These are phyloP conservation scores for Vachellia pachyceras DNA, from an alignment of 306 rosid genomes.

Conservation along the genomic window DNA sequence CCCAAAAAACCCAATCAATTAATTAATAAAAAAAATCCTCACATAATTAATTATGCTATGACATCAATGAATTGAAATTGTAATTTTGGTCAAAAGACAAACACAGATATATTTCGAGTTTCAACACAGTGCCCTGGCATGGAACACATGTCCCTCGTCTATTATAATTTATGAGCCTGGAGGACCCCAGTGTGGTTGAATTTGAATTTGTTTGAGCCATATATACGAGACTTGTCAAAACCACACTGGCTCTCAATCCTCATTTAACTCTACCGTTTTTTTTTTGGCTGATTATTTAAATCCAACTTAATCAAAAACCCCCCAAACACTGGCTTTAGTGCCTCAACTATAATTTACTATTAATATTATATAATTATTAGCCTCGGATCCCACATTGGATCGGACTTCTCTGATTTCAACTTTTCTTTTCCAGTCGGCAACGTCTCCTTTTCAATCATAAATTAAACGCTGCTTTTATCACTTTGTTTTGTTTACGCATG, in stretches of 20 bases:
- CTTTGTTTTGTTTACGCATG: background rate
- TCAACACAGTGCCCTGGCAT: background rate
- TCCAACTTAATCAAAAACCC: background rate
- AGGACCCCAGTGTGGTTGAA: constrained; percentile 22
- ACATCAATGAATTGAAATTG: background rate
- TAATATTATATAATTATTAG: background rate
- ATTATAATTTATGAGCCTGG: background rate
- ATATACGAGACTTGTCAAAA: background rate
- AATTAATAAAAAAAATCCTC: background rate
- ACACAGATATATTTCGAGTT: background rate
- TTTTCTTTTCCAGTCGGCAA: constrained; percentile 40
- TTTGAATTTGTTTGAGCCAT: background rate
- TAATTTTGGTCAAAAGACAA: background rate
- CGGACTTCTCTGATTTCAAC: constrained; percentile 39
- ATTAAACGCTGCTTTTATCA: background rate
- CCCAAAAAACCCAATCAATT: too few species aligned
- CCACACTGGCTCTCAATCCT: background rate
- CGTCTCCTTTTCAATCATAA: background rate
- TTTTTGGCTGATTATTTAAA: too few species aligned
- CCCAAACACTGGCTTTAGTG: constrained; percentile 8
- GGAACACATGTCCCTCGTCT: background rate
- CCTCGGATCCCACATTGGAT: constrained; percentile 3
- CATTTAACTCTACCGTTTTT: background rate
- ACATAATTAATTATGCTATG: background rate
- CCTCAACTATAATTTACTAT: background rate